Evolutionary conservation across 805 yeast genomes (phyloP).

Genomic region (Debaryomyces tyrocola): DNA sequence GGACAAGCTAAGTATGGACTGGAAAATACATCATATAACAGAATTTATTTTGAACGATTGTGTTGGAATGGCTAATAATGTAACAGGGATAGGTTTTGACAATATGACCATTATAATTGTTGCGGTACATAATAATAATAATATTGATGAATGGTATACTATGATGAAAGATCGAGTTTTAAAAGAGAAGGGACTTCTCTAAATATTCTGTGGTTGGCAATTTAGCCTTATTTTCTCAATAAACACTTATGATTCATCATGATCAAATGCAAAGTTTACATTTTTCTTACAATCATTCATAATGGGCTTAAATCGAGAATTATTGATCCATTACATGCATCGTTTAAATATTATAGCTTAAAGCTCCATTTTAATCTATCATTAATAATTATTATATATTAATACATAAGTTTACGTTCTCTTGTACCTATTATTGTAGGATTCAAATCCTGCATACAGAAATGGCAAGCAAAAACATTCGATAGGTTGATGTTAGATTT

Average conservation of each 20-base stretch:
- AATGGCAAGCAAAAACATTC: neutral
- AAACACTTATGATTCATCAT: neutral
- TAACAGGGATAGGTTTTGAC: slow-evolving; percentile 79
- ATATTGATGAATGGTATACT: slow-evolving; percentile 58
- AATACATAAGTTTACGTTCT: too few relatives aligned
- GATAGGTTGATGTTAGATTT: neutral
- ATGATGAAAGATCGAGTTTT: slow-evolving; percentile 45
- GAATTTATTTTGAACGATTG: slow-evolving; percentile 64
- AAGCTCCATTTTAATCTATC: too few relatives aligned
- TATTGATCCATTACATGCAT: too few relatives aligned
- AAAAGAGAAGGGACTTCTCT: slow-evolving; percentile 19
- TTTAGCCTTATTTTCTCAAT: neutral
- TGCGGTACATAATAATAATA: slow-evolving; percentile 50
- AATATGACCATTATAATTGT: slow-evolving; percentile 77
- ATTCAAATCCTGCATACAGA: neutral
- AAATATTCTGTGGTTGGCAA: neutral
- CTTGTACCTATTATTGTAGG: neutral
- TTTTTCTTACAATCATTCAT: too few relatives aligned
- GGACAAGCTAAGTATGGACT: slow-evolving; percentile 56
- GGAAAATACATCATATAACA: slow-evolving; percentile 57
- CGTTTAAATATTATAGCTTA: too few relatives aligned
- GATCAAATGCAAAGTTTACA: too few relatives aligned
- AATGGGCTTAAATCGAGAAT: too few relatives aligned
- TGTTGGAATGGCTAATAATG: slow-evolving; percentile 66
- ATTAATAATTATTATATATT: too few relatives aligned